Percentiles rank a stretch among this genome's conserved stretches.
These are phyloP conservation scores for Amphirosellinia nigrospora DNA, from an alignment of 495 filamentous ascomycete genomes.

Conservation along the genomic window DNA sequence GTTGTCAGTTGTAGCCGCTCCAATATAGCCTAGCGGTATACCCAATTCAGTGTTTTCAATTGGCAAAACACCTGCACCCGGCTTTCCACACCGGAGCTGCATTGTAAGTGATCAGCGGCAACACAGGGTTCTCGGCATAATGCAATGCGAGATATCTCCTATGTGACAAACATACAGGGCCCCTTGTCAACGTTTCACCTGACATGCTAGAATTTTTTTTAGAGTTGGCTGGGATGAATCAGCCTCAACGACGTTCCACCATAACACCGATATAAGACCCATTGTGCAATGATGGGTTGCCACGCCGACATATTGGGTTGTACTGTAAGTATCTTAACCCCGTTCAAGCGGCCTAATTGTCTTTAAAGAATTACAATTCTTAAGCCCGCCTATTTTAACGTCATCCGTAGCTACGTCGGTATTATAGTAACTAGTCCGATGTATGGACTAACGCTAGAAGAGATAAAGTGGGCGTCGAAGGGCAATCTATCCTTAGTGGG, in stretches of 20 bases:
- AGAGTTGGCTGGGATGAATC: constrained; percentile 2
- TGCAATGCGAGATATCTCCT: constrained; percentile 14
- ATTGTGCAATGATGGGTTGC: neutral
- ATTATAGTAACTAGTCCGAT: neutral
- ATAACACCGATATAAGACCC: neutral
- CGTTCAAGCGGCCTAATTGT: neutral
- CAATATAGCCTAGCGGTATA: neutral
- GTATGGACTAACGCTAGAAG: constrained; percentile 10
- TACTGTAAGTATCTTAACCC: neutral
- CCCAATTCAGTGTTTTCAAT: neutral
- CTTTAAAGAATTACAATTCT: neutral
- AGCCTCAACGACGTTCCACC: constrained; percentile 14
- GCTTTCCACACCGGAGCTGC: neutral
- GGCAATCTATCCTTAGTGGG: constrained; percentile 11
- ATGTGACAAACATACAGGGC: neutral
- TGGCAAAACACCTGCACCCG: neutral
- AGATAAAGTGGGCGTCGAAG: constrained; percentile 14
- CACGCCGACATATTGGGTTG: neutral
- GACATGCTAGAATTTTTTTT: constrained; percentile 13
- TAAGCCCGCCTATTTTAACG: neutral
- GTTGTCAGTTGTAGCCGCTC: neutral
- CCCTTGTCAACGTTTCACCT: constrained; percentile 12
- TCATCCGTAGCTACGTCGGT: neutral
- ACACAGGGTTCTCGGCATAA: constrained; percentile 14
- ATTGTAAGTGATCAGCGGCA: neutral